Evolutionary conservation across 2,329 filamentous ascomycete genomes (phyloP).

Genomic region (Diaporthe longicolla): DNA sequence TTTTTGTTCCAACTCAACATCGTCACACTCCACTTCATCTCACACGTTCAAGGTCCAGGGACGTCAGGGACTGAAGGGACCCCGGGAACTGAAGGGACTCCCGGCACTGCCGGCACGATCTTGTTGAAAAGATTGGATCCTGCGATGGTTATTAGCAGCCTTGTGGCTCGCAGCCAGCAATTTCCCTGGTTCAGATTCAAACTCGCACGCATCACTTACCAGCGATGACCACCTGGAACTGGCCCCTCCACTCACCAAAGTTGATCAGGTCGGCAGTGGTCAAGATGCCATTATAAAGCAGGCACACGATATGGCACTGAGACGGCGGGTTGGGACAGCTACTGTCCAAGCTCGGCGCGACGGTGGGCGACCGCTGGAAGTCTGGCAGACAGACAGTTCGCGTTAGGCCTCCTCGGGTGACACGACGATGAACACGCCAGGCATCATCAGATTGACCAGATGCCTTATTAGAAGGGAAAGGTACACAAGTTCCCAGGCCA

Average conservation of each 20-base stretch:
- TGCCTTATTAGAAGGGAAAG: no score
- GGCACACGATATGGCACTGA: slow-evolving; percentile 28
- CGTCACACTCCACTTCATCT: no score
- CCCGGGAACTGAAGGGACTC: no score
- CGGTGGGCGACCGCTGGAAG: slow-evolving; percentile 26
- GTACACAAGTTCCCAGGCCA: no score
- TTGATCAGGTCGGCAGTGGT: not conserved
- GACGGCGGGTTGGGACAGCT: slow-evolving; percentile 12
- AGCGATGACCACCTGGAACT: slow-evolving; percentile 25
- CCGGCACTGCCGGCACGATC: no score
- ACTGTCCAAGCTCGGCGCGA: slow-evolving; percentile 24
- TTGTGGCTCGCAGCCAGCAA: no score
- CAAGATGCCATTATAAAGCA: slow-evolving; percentile 2
- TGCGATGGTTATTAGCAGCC: not conserved
- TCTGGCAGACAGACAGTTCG: not conserved
- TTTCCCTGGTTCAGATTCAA: not conserved
- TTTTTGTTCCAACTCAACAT: no score
- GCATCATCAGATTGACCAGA: no score
- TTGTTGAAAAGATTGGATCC: slow-evolving; percentile 32
- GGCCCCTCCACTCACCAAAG: slow-evolving; percentile 22
- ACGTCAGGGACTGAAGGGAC: no score
- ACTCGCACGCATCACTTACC: not conserved
- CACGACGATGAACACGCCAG: no score
- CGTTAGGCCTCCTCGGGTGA: not conserved
- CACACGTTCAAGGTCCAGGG: not conserved